Evolutionary conservation across 306 rosid species (phyloP).

Genomic region (Prunus mira): DNA sequence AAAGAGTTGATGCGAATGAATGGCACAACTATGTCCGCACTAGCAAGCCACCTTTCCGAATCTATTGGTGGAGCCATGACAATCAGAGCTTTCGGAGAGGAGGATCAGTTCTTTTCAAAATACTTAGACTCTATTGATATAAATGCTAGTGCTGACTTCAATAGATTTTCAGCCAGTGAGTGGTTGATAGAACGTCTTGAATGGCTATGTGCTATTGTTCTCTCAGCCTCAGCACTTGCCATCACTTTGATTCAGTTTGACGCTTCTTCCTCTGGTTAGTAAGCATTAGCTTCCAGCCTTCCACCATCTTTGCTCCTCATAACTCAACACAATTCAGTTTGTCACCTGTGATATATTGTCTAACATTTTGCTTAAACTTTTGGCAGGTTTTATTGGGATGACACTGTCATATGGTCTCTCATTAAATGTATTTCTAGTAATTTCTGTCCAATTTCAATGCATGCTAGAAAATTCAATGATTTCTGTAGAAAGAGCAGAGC

Average conservation of each 20-base stretch:
- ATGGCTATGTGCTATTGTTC: constrained; percentile 26
- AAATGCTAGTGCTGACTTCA: constrained; percentile 25
- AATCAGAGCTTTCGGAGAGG: constrained; percentile 30
- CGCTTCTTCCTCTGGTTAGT: constrained; percentile 27
- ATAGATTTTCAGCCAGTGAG: constrained; percentile 28
- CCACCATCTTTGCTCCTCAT: not conserved
- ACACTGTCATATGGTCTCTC: constrained; percentile 30
- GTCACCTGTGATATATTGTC: not conserved
- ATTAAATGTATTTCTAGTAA: constrained; percentile 14
- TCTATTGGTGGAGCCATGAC: constrained; percentile 28
- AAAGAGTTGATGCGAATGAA: constrained; percentile 34
- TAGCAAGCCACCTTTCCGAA: constrained; percentile 31
- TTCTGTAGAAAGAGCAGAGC: constrained; percentile 34
- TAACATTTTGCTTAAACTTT: not conserved
- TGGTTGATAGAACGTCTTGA: constrained; percentile 32
- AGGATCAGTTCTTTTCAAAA: constrained; percentile 21
- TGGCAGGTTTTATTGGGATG: constrained; percentile 31
- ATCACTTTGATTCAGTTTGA: constrained; percentile 8
- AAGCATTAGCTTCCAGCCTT: not conserved
- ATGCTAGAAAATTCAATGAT: constrained; percentile 22
- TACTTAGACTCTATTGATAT: constrained; percentile 23
- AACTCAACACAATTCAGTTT: not conserved
- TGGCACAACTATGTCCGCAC: constrained; percentile 34
- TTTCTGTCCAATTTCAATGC: constrained; percentile 25
- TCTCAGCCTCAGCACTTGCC: constrained; percentile 25